Percentiles rank a stretch among this genome's conserved stretches.
Conservation (phyloP, 1,284 basidiomycete species). For the Pyrrhoderma noxium region DNA sequence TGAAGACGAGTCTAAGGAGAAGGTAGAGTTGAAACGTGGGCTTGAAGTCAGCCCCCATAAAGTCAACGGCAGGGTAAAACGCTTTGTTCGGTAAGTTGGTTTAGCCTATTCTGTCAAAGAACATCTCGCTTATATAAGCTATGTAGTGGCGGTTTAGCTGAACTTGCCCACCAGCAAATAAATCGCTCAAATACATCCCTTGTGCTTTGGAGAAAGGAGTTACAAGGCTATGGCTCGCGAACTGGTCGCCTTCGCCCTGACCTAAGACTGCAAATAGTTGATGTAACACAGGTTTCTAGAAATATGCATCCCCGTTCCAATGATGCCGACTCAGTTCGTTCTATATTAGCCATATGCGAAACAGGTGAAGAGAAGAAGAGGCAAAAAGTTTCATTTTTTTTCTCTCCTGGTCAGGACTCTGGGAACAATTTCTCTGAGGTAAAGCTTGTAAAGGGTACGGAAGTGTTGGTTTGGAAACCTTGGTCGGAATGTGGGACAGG, state of each 20-base stretch:
- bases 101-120: background rate
- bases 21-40: slow-evolving; percentile 30
- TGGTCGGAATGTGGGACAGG: slow-evolving; percentile 25
- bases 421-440: slow-evolving; percentile 19
- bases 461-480: slow-evolving; percentile 27
- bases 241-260: slow-evolving; percentile 24
- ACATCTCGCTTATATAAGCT: background rate
- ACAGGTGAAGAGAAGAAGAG: background rate
- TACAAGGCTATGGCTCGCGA: slow-evolving; percentile 25
- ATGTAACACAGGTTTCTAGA: slow-evolving; percentile 26
- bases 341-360: slow-evolving; percentile 6
- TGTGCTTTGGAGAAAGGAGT: slow-evolving; percentile 43
- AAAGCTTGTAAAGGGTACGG: slow-evolving; percentile 24
- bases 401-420: slow-evolving; percentile 22
- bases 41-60: slow-evolving; percentile 40
- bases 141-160: slow-evolving; percentile 43
- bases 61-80: slow-evolving; percentile 28
- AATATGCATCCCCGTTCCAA: slow-evolving; percentile 6
- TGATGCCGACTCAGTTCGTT: slow-evolving; percentile 4
- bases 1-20: background rate
- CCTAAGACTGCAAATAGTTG: slow-evolving; percentile 30
- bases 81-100: slow-evolving; percentile 28
- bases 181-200: slow-evolving; percentile 35
- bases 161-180: slow-evolving; percentile 35
- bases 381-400: slow-evolving; percentile 26